A percentile compares a stretch with the other conserved stretches of the same genome.
These are phyloP conservation scores for Gamarada debralockiae DNA, from an alignment of 495 filamentous ascomycete species.

Conservation along the genomic window DNA sequence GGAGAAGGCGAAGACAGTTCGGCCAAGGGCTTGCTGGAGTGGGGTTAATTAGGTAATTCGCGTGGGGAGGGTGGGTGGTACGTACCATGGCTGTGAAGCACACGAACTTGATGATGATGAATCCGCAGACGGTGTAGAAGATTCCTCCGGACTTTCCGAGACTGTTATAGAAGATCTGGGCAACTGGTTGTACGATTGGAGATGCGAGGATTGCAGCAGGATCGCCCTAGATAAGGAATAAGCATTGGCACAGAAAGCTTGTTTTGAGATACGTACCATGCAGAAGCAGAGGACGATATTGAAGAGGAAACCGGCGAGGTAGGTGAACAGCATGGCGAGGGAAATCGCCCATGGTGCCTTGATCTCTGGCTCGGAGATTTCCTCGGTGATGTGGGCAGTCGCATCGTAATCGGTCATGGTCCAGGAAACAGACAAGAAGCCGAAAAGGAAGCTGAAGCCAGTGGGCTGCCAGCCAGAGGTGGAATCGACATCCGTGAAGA, in stretches of 20 bases:
- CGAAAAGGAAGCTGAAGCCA: conserved; percentile 67
- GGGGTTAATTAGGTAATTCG: background rate
- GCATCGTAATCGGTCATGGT: conserved; percentile 60
- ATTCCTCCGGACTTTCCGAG: conserved; percentile 55
- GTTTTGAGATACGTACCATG: conserved; percentile 39
- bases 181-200: conserved; percentile 54
- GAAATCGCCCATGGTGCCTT: conserved; percentile 60
- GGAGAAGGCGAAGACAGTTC: conserved; percentile 60
- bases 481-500: conserved; percentile 58
- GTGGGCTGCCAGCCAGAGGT: conserved; percentile 58
- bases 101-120: conserved; percentile 55
- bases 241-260: background rate
- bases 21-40: conserved; percentile 47
- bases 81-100: conserved; percentile 52
- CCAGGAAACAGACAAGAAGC: conserved; percentile 66
- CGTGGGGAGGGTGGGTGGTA: background rate
- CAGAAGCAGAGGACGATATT: conserved; percentile 60
- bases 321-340: conserved; percentile 55
- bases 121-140: conserved; percentile 55
- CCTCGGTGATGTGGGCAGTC: conserved; percentile 59
- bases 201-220: conserved; percentile 38
- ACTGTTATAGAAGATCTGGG: conserved; percentile 60
- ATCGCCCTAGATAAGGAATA: conserved; percentile 24
- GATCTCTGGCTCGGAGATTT: conserved; percentile 53
- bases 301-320: conserved; percentile 56